Percentiles rank a stretch among this genome's conserved stretches.
These are phyloP conservation scores for Penicillium verhagenii DNA, from an alignment of 495 filamentous ascomycete species.

Conservation along the genomic window DNA sequence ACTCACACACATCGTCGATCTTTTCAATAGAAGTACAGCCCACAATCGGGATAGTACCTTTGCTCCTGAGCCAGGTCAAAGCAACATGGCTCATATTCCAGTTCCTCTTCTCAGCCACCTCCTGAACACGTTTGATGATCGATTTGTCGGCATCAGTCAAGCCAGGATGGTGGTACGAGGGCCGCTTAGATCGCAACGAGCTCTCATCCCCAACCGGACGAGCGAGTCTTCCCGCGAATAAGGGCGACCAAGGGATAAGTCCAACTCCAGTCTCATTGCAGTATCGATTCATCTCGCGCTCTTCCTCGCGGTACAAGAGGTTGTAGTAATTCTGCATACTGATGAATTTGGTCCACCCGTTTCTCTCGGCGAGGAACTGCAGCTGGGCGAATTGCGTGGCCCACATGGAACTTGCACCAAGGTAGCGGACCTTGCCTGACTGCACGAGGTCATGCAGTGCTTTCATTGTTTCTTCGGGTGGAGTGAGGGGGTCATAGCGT, in stretches of 20 bases:
- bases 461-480: slow-evolving; percentile 70
- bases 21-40: slow-evolving; percentile 54
- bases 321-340: slow-evolving; percentile 70
- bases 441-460: slow-evolving; percentile 67
- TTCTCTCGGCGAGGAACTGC: slow-evolving; percentile 40
- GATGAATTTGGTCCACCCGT: slow-evolving; percentile 66
- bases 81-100: slow-evolving; percentile 58
- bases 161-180: not conserved
- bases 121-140: slow-evolving; percentile 57
- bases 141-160: slow-evolving; percentile 15
- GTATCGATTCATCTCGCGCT: slow-evolving; percentile 61
- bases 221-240: slow-evolving; percentile 44
- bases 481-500: slow-evolving; percentile 49
- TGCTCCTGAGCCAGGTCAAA: slow-evolving; percentile 57
- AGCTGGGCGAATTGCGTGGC: slow-evolving; percentile 15
- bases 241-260: slow-evolving; percentile 37
- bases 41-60: slow-evolving; percentile 54
- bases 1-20: slow-evolving; percentile 52
- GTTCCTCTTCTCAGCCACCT: slow-evolving; percentile 57
- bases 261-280: slow-evolving; percentile 15
- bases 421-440: slow-evolving; percentile 64
- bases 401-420: slow-evolving; percentile 51
- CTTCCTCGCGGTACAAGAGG: slow-evolving; percentile 65
- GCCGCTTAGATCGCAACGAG: slow-evolving; percentile 33
- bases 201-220: slow-evolving; percentile 19